Evolutionary conservation across 108 stramenopile genomes (phyloP), one percentile per base, ranked within the genome.

Genomic region (Cyclotella kingstonii): DNA sequence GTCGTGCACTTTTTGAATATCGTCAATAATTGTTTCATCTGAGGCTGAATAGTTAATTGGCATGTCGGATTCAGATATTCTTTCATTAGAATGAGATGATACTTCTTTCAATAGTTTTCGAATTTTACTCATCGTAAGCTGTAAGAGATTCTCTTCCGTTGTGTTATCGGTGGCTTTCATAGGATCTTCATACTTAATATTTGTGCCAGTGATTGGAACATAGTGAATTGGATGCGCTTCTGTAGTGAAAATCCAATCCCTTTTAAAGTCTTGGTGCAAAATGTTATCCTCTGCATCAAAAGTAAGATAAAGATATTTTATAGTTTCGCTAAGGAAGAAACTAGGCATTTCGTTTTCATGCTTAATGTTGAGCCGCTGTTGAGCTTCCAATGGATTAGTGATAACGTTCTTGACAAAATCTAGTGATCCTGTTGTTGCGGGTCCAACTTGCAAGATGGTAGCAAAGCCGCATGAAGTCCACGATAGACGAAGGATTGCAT

Each of bases 281-380:
- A 86, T 59, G 52, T 90, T 90, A 25, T 91, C 80, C 10, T 82
- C 77, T n/a, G 87, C 83, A 34, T 90, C 86, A 68, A 96, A 97
- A 15, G 89, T 78, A 19, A 98, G 70, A 65, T 90, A 97, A 14
- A 98, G 74, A 64, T 98, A 98, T 70, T 98, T 98, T 43, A 98
- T 77, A 14, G 96, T 98, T 74, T 98, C 98, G 42, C 87, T 89
- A 17, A 97, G 78, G 62, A 98, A 98, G 63, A 93, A 98, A 12
- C 82, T 84, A 27, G 97, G 96, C 96, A 97, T 97, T 41, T 97
- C 88, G 60, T 98, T 82, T 66, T 87, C 55, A 19, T 81, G 82
- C 9, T 66, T 47, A 5, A 72, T 59, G 17, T 71, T 53, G 23
- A 47, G 18, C 8, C 31, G 44, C 12, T 47, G 35, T 36, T 70